These are phyloP conservation scores for Curvularia spicifera DNA, from an alignment of 2,329 filamentous ascomycete species.

Conservation along the genomic window DNA sequence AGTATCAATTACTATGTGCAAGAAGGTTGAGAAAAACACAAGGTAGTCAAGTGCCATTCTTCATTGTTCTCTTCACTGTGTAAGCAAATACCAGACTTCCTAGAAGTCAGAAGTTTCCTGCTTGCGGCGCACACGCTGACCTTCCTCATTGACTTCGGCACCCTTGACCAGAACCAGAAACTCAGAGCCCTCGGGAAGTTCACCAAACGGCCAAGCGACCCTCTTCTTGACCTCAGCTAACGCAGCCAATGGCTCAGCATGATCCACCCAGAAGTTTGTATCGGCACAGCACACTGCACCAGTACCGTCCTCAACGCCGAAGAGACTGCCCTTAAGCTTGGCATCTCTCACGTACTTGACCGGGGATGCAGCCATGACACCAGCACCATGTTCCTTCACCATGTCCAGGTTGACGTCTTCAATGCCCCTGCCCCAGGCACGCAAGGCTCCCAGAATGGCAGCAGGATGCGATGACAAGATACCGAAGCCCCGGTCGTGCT, in stretches of 20 bases:
- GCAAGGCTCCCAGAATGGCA: neutral
- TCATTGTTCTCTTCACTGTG: too few relatives aligned
- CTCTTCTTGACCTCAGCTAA: neutral
- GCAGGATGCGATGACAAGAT: constrained; percentile 5
- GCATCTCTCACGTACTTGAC: constrained; percentile 1
- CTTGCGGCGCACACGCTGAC: too few relatives aligned
- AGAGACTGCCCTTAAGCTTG: neutral
- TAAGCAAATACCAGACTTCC: too few relatives aligned
- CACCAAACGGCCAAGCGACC: constrained; percentile 2
- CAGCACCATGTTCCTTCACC: neutral
- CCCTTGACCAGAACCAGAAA: constrained; percentile 2
- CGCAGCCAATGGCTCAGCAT: constrained; percentile 1
- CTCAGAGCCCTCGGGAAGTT: constrained; percentile 4
- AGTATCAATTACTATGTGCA: too few relatives aligned
- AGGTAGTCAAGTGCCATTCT: too few relatives aligned
- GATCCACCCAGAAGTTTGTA: constrained; percentile 8
- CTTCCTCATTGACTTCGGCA: too few relatives aligned
- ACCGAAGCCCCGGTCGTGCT: neutral
- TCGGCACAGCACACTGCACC: constrained; percentile 8
- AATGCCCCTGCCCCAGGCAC: constrained; percentile 1
- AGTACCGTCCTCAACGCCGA: neutral
- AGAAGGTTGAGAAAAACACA: too few relatives aligned
- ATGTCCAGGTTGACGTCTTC: neutral
- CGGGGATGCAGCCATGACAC: neutral
- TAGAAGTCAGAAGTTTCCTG: too few relatives aligned